Evolutionary conservation across 2,329 filamentous ascomycete species (phyloP).

Genomic region (Massarina eburnea): DNA sequence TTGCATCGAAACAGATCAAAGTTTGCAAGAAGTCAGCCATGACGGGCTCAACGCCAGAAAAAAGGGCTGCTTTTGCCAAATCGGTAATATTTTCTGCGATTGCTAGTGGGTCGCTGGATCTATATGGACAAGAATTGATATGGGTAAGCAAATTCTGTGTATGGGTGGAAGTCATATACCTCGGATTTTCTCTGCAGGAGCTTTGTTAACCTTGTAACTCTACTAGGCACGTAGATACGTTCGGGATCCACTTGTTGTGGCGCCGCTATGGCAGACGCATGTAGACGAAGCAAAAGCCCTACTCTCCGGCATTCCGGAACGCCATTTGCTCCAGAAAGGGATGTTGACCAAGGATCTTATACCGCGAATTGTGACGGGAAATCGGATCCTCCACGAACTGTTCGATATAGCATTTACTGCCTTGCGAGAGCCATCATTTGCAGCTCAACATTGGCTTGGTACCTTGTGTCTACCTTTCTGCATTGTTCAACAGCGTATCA

Average conservation of each 20-base stretch:
- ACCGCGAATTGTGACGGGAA: constrained; percentile 24
- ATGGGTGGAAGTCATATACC: too few species aligned
- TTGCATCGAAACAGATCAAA: constrained; percentile 16
- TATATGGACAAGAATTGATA: constrained; percentile 32
- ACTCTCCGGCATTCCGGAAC: constrained; percentile 20
- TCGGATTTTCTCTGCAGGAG: too few species aligned
- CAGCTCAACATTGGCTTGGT: constrained; percentile 23
- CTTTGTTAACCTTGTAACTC: too few species aligned
- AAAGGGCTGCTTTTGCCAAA: constrained; percentile 31
- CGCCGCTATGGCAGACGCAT: constrained; percentile 22
- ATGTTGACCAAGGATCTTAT: constrained; percentile 8
- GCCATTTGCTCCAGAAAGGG: not conserved
- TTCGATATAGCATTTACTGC: constrained; percentile 33
- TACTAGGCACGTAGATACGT: constrained; percentile 39
- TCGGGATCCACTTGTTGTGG: constrained; percentile 37
- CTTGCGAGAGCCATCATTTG: constrained; percentile 38
- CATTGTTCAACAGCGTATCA: constrained; percentile 18
- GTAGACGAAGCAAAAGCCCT: constrained; percentile 25
- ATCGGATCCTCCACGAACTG: constrained; percentile 28
- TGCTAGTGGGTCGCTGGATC: constrained; percentile 34
- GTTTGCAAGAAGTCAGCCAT: constrained; percentile 23
- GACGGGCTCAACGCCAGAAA: constrained; percentile 24
- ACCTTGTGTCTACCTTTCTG: constrained; percentile 22
- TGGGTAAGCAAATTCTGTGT: too few species aligned
- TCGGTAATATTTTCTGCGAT: constrained; percentile 32